Conservation (phyloP, 805 yeast genomes). For the Barnettozyma sucrosica region DNA sequence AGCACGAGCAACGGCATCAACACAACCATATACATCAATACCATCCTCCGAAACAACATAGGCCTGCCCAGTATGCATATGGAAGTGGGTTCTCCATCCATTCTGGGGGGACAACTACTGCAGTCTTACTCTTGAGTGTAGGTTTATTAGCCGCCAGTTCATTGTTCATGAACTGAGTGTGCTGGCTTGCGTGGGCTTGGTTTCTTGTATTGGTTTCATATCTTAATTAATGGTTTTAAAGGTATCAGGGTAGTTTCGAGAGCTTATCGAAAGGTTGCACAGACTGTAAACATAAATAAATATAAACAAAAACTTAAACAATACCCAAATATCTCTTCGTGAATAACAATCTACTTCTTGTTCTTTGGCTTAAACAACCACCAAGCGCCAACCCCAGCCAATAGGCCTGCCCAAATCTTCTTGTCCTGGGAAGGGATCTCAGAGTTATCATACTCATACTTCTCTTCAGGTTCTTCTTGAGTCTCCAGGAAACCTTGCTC, state of each 20-base stretch:
- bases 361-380: conserved; percentile 22
- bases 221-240: not conserved
- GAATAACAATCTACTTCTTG: not conserved
- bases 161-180: not conserved
- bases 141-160: conserved; percentile 9
- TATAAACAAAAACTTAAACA: not conserved
- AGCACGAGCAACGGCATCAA: not conserved
- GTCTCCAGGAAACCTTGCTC: conserved; percentile 9
- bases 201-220: not conserved
- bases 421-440: conserved; percentile 23
- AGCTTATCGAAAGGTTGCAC: not conserved
- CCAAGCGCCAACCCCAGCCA: conserved; percentile 27
- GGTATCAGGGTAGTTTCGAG: not conserved
- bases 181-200: not conserved
- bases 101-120: conserved; percentile 5
- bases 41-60: not conserved
- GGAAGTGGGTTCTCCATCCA: conserved; percentile 1
- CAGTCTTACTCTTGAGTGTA: conserved; percentile 11
- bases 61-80: conserved; percentile 1
- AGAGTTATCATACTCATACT: conserved; percentile 14
- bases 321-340: not conserved
- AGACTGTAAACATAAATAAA: not conserved
- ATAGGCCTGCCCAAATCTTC: conserved; percentile 20
- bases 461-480: conserved; percentile 12
- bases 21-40: not conserved